Base-by-base conservation (phyloP, 2,329 filamentous ascomycete genomes). In the Cordyceps pruinosa region DNA sequence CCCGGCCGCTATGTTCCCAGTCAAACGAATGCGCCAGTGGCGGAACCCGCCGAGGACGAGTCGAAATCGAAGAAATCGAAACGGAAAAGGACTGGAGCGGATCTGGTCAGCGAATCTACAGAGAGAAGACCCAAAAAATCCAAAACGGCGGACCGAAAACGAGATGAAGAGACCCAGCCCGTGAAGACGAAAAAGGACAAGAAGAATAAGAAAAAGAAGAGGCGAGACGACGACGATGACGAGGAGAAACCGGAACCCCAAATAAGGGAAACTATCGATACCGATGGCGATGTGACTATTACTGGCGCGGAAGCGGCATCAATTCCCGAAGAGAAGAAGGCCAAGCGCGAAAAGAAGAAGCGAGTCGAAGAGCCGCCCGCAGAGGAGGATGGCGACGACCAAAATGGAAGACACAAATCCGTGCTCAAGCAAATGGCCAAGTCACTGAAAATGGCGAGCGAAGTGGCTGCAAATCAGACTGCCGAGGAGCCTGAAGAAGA, bases 381-480 rank as follows among this genome's bases (percentile, higher is more conserved):
- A 10, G 60, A 64, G 21, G 64, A 67, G 4, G 61, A 64, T n/a
- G 60, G 65, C 1, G 64, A 67, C 13, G 64, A 67, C 35, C 63
- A 68, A 30, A 67, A 69, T 13, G 63, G 68, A 32, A 69, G 75
- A 25, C 75, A 83, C 65, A 82, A 77, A 59, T 69, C 74, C 1
- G 71, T 86, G 4, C 70, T 86, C 34, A 75, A 80, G 45, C 83
- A 82, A 62, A 76, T 79, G 39, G 72, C 77, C 21, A 85, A 81
- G 62, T 80, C 81, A 1, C 69, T 85, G 32, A 77, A 77, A 59
- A 70, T 76, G 58, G 72, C 77, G 4, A 70, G 77, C 44, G 74
- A 75, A 57, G 63, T 73, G 12, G 69, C 72, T 4, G 66, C 70
- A 2, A 64, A 68, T 1, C 63, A 66, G 30, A 65, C 66, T 34